These are phyloP conservation scores for Metschnikowia aberdeeniae DNA, from an alignment of 805 yeast species.

Conservation along the genomic window DNA sequence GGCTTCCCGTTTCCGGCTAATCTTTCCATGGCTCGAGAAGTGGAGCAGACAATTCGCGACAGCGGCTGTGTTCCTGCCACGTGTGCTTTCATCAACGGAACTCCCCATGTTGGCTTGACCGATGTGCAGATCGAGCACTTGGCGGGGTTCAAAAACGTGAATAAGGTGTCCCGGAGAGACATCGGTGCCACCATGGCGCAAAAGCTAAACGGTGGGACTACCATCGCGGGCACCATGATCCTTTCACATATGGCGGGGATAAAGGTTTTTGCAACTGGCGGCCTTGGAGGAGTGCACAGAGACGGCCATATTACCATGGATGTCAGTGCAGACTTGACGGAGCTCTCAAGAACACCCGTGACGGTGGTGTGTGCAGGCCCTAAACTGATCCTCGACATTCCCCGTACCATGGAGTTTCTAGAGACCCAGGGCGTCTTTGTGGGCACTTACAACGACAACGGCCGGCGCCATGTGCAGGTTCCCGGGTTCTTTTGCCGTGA, in stretches of 20 bases:
- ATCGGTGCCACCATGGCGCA: conserved; percentile 66
- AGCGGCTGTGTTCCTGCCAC: conserved; percentile 82
- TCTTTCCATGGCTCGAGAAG: conserved; percentile 63
- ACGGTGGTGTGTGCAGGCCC: conserved; percentile 94
- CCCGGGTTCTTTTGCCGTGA: conserved; percentile 84
- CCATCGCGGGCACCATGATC: conserved; percentile 87
- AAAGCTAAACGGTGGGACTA: conserved; percentile 76
- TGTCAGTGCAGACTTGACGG: conserved; percentile 83
- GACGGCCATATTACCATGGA: conserved; percentile 75
- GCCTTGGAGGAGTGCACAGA: conserved; percentile 87
- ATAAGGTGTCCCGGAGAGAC: conserved; percentile 78
- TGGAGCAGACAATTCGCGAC: conserved; percentile 56
- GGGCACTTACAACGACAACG: conserved; percentile 55
- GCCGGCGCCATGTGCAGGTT: conserved; percentile 40
- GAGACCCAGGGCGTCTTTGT: conserved; percentile 92
- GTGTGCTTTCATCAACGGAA: conserved; percentile 69
- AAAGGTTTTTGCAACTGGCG: conserved; percentile 87
- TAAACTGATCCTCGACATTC: conserved; percentile 77
- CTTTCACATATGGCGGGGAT: conserved; percentile 72
- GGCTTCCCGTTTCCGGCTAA: conserved; percentile 84
- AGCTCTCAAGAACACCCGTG: conserved; percentile 75
- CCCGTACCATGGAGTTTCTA: conserved; percentile 74
- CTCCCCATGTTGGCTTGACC: conserved; percentile 64
- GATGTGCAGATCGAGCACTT: conserved; percentile 45
- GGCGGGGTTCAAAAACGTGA: conserved; percentile 39